A percentile compares a stretch with the other conserved stretches of the same genome.
phyloP scores from a whole-genome alignment of 495 filamentous ascomycete genomes.

The Penicillium robsamsonii region DNA sequence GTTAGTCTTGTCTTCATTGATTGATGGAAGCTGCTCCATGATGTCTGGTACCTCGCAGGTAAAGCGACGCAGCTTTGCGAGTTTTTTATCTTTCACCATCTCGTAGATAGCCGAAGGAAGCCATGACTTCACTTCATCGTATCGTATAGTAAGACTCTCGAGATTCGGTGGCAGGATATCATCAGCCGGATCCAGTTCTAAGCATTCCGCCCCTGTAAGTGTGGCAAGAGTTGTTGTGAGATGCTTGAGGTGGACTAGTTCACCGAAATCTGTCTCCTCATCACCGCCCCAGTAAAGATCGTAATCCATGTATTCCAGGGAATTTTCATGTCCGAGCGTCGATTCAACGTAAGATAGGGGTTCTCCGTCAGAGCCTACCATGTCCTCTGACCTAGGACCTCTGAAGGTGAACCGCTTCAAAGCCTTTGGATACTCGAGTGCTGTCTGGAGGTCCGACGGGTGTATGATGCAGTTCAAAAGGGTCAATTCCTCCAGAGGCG shows the following conservation, averaged over 20 bases:
- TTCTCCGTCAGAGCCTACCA: background rate
- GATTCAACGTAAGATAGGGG: background rate
- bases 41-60: background rate
- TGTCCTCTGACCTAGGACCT: background rate
- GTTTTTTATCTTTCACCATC: background rate
- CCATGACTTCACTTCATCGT: conserved; percentile 7
- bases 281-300: conserved; percentile 7
- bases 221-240: conserved; percentile 5
- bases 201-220: background rate
- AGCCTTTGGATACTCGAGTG: background rate
- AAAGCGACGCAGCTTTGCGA: conserved; percentile 4
- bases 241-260: background rate
- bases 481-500: conserved; percentile 1
- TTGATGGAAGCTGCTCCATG: conserved; percentile 2
- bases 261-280: background rate
- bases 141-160: conserved; percentile 3
- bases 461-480: conserved; percentile 3
- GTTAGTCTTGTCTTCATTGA: background rate
- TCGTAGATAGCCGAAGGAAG: background rate
- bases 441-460: background rate
- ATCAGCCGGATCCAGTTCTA: background rate
- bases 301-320: conserved; percentile 5
- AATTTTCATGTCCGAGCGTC: background rate
- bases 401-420: conserved; percentile 1
- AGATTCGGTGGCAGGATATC: background rate